Base-by-base conservation (phyloP, 1,284 basidiomycete species). In the Earliella scabrosa region DNA sequence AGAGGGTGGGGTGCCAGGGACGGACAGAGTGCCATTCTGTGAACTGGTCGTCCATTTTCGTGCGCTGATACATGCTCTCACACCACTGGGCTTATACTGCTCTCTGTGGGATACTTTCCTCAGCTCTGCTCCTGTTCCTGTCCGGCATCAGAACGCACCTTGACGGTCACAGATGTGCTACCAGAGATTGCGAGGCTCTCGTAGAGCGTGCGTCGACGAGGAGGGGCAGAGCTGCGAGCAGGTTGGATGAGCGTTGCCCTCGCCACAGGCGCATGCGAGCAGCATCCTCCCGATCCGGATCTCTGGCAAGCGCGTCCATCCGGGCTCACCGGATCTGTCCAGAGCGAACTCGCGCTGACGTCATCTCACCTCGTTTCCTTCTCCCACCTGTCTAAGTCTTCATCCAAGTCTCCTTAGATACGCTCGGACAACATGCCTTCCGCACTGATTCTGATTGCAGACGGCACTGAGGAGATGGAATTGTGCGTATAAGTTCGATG, bases 401-500 rank as follows among this genome's bases (percentile, higher is more conserved):
- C n/a, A n/a, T n/a, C n/a, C n/a, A n/a, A n/a, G n/a, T n/a, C n/a
- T n/a, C n/a, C n/a, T n/a, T n/a, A n/a, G n/a, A n/a, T n/a, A n/a
- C n/a, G n/a, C n/a, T n/a, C n/a, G n/a, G n/a, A n/a, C n/a, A 70
- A 50, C n/a, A 82, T 82, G 77, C 73, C 79, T 27, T 82, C 83
- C 31, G 90, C 88, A 21, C 74, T 92, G 24, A 80, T 95, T 50
- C 76, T 95, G 21, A 82, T 95, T n/a, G 89, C 93, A n/a, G 82
- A 95, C 67, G 93, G 93, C 8, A 93, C 92, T 0, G 93, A 95
- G 67, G 92, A 94, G 72, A 93, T 93, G 84, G 93, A 95, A 73
- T 92, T 92, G 90, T 90, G 68, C 62, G 82, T 70, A 20, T 49
- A n/a, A n/a, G n/a, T n/a, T n/a, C n/a, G n/a, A n/a, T n/a, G n/a